These are phyloP conservation scores for Solanum appendiculatum DNA, from an alignment of 257 asterid genomes.

Conservation along the genomic window DNA sequence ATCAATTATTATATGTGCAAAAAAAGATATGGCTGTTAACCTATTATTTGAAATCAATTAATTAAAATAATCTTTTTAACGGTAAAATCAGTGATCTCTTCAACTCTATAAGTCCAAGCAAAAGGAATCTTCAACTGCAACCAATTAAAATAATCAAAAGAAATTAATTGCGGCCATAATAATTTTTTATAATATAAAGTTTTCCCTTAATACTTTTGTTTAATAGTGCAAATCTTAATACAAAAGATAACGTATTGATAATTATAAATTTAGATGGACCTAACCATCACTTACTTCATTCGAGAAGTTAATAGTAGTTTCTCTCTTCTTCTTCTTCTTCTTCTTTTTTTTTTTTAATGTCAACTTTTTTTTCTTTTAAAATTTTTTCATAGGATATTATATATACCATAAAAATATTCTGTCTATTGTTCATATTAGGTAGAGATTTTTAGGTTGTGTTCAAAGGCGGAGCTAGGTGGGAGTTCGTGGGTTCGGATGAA, in stretches of 20 bases:
- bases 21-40: conserved; percentile 45
- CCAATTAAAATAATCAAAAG: background rate
- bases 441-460: background rate
- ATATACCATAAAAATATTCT: background rate
- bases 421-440: background rate
- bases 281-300: background rate
- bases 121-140: background rate
- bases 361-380: background rate
- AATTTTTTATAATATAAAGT: background rate
- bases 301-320: background rate
- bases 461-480: too few relatives aligned
- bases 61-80: background rate
- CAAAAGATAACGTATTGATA: background rate
- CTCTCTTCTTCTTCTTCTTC: background rate
- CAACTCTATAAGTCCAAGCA: background rate
- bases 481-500: too few relatives aligned
- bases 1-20: conserved; percentile 2
- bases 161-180: background rate
- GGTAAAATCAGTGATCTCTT: background rate
- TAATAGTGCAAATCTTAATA: background rate
- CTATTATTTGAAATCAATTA: conserved; percentile 15
- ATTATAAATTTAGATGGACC: background rate
- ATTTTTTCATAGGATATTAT: background rate
- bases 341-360: too few relatives aligned
- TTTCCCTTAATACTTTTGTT: background rate